Conservation (phyloP, 768 basidiomycete species). For the Dendrothele bispora region DNA sequence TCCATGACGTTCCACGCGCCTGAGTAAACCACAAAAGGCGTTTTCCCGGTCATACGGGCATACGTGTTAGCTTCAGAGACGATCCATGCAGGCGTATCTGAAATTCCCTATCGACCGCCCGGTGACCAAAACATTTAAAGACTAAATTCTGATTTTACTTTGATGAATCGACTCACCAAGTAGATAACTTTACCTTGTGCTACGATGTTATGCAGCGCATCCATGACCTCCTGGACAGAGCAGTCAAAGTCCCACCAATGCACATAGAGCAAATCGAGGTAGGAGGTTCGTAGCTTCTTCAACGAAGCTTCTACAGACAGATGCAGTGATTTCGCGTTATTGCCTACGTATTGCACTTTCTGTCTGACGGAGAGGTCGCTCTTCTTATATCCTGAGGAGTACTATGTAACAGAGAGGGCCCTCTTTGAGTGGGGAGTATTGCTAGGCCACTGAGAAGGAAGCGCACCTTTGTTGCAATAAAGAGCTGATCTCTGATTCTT, state of each 20-base stretch:
- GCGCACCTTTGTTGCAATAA: slow-evolving; percentile 31
- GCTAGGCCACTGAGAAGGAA: no score
- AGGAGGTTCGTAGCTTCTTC: slow-evolving; percentile 26
- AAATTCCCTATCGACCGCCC: slow-evolving; percentile 35
- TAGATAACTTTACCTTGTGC: slow-evolving; percentile 42
- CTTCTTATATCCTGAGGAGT: slow-evolving; percentile 6
- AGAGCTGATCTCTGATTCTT: slow-evolving; percentile 37
- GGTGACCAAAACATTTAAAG: neutral
- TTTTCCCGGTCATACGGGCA: slow-evolving; percentile 38
- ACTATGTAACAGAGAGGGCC: no score
- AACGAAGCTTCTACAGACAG: slow-evolving; percentile 28
- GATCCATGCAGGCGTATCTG: slow-evolving; percentile 38
- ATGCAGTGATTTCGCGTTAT: slow-evolving; percentile 32
- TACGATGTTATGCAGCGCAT: slow-evolving; percentile 43
- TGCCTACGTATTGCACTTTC: slow-evolving; percentile 32
- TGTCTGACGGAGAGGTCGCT: no score
- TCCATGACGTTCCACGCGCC: slow-evolving; percentile 35
- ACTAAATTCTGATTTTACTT: neutral
- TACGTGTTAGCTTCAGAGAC: no score
- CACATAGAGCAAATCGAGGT: no score
- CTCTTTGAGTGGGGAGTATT: no score
- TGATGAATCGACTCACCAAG: slow-evolving; percentile 7
- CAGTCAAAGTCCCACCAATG: slow-evolving; percentile 29
- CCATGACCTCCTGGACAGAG: no score
- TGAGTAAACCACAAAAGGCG: slow-evolving; percentile 47